Base-by-base conservation (phyloP, 805 yeast species). In the Kuraishia floccosa region DNA sequence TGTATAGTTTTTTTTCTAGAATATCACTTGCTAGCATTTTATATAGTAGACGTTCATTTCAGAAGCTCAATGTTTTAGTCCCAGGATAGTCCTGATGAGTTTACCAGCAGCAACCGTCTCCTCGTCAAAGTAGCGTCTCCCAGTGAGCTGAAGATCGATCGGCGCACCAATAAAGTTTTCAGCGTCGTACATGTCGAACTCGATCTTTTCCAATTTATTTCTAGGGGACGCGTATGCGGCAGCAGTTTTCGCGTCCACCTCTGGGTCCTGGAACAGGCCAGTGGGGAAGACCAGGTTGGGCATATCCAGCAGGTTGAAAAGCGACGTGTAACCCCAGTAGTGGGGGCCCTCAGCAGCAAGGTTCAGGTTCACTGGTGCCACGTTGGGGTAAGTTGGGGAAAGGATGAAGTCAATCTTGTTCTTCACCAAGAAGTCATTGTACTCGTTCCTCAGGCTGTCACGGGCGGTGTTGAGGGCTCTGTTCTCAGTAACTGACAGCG, bases 251-350 rank as follows among this genome's bases (percentile, higher is more conserved):
- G 30, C 29, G 35, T 50, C 55, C 11, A 48, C 10, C 11, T 28
- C 35, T 4, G 53, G 48, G 28, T 50, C 80, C 41, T 60, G 73
- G 41, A 52, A 55, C 36, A 72, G 53, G 3, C 79, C 71, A 3
- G 79, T 63, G 36, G 77, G 82, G 54, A 74, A 60, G 0, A 65
- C 60, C 32, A 72, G 67, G 22, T 69, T 65, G 13, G 87, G 84
- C 42, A 68, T 63, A 49, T 79, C 89, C 36, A 77, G 50, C 33
- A 76, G 45, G 52, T 79, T 79, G 73, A 75, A 79, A 41, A 76
- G 58, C 3, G 78, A 57, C 3, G 85, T 76, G 58, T 79, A 80
- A 2, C 84, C 76, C 84, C 86, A 79, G 53, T 78, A 78, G 49
- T 68, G 70, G 5, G 78, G 66, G 31, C 60, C 60, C 3, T 52